A percentile compares a stretch with the other conserved stretches of the same genome.
Evolutionary conservation across 1,284 basidiomycete species (phyloP).

Genomic region (Cryptococcus sp.): DNA sequence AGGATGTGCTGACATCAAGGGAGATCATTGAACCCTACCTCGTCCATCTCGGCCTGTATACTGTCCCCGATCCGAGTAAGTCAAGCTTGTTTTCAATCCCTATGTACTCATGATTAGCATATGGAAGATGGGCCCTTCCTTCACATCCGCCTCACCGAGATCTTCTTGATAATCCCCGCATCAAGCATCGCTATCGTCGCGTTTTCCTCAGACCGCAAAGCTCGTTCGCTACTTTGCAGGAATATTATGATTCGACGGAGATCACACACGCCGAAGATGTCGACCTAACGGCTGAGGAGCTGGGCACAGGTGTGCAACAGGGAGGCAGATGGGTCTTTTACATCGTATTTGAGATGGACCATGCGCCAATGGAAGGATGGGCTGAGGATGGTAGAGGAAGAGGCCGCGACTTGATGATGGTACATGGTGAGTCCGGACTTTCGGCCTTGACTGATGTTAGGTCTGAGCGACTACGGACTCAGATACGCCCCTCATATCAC

Average conservation of each 20-base stretch:
- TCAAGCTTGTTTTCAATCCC: not conserved
- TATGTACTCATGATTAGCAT: conserved; percentile 23
- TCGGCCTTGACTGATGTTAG: conserved; percentile 17
- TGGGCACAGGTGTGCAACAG: conserved; percentile 24
- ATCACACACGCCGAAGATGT: conserved; percentile 45
- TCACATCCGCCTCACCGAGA: conserved; percentile 34
- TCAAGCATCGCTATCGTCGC: conserved; percentile 35
- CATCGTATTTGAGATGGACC: conserved; percentile 44
- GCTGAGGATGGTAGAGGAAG: conserved; percentile 37
- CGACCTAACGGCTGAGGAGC: conserved; percentile 32
- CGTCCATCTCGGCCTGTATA: conserved; percentile 30
- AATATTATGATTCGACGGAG: conserved; percentile 39
- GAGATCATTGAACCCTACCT: conserved; percentile 44
- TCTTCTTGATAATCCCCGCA: conserved; percentile 32
- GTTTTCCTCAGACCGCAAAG: conserved; percentile 38
- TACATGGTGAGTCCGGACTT: conserved; percentile 40
- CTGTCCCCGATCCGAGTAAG: conserved; percentile 42
- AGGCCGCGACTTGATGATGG: conserved; percentile 42
- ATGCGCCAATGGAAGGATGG: conserved; percentile 36
- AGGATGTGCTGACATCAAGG: conserved; percentile 17
- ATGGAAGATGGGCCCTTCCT: conserved; percentile 40
- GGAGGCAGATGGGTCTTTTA: conserved; percentile 47
- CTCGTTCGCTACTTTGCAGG: conserved; percentile 21
- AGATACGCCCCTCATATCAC: conserved; percentile 48
- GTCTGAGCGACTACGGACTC: conserved; percentile 48